A percentile compares a stretch with the other conserved stretches of the same genome.
Evolutionary conservation across 1,139 yeast species (phyloP).

Genomic region (Nadsonia starkeyi-henricii): DNA sequence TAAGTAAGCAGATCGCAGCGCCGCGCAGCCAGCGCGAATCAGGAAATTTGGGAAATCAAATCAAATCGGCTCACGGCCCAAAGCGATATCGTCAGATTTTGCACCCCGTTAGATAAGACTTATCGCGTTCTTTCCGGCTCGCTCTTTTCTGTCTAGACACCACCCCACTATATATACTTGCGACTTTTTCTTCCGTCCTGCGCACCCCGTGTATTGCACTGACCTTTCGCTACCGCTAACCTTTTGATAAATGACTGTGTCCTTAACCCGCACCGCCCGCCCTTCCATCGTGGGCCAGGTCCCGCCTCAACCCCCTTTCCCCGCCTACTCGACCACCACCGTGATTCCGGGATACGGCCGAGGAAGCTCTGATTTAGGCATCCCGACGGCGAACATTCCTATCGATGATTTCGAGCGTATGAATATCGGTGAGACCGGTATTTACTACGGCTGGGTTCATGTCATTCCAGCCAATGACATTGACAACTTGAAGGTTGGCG

Average conservation of each 20-base stretch:
- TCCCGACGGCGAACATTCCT: slow-evolving; percentile 90
- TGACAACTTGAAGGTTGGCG: not conserved
- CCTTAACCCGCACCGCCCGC: slow-evolving; percentile 8
- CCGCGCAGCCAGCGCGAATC: too few species aligned
- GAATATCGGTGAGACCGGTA: slow-evolving; percentile 54
- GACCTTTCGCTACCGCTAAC: too few species aligned
- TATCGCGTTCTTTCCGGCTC: too few species aligned
- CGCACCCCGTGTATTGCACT: too few species aligned
- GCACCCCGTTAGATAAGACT: too few species aligned
- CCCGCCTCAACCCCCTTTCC: slow-evolving; percentile 46
- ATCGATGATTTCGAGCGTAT: slow-evolving; percentile 37
- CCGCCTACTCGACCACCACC: slow-evolving; percentile 39
- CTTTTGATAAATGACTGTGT: not conserved
- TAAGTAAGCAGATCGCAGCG: too few species aligned
- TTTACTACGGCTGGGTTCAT: slow-evolving; percentile 76
- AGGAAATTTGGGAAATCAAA: too few species aligned
- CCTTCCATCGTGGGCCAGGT: slow-evolving; percentile 32
- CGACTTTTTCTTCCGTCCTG: too few species aligned
- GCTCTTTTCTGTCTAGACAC: too few species aligned
- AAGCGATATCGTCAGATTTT: too few species aligned
- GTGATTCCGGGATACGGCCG: slow-evolving; percentile 88
- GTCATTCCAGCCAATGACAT: slow-evolving; percentile 17
- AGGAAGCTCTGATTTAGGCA: slow-evolving; percentile 85
- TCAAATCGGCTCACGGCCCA: too few species aligned
- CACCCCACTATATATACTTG: too few species aligned